phyloP scores from a whole-genome alignment of 1,284 basidiomycete species.

The Coniferiporia weirii region DNA sequence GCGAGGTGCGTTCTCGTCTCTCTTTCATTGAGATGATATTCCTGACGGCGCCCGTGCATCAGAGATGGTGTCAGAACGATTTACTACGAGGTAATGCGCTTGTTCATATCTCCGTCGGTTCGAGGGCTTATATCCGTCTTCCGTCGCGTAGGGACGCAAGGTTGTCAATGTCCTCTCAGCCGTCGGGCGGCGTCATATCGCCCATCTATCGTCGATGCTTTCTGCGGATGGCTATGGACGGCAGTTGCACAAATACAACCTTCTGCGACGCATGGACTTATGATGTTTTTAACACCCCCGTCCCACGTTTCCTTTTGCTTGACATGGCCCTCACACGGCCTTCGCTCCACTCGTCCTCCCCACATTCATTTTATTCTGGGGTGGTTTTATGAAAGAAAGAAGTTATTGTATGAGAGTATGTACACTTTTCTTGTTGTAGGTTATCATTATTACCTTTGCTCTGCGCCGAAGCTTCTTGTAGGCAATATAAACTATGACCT shows the following conservation, averaged over 20 bases:
- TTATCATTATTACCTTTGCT: not conserved
- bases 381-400: not conserved
- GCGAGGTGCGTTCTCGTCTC: not conserved
- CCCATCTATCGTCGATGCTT: not conserved
- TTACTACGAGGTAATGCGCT: slow-evolving; percentile 2
- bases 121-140: not conserved
- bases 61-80: slow-evolving; percentile 1
- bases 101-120: not conserved
- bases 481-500: too few relatives aligned
- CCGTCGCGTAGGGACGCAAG: not conserved
- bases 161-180: slow-evolving; percentile 5
- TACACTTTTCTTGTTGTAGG: not conserved
- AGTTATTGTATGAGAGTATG: not conserved
- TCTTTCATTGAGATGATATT: not conserved
- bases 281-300: not conserved
- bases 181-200: slow-evolving; percentile 4
- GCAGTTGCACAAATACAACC: slow-evolving; percentile 10
- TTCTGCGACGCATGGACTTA: slow-evolving; percentile 9
- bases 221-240: not conserved
- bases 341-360: too few relatives aligned
- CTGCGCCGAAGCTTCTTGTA: not conserved
- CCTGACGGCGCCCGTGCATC: not conserved
- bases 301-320: too few relatives aligned
- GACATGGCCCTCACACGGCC: too few relatives aligned
- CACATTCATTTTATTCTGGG: too few relatives aligned